Base-by-base conservation (phyloP, 2,329 filamentous ascomycete genomes). In the Botrytis hyacinthi region DNA sequence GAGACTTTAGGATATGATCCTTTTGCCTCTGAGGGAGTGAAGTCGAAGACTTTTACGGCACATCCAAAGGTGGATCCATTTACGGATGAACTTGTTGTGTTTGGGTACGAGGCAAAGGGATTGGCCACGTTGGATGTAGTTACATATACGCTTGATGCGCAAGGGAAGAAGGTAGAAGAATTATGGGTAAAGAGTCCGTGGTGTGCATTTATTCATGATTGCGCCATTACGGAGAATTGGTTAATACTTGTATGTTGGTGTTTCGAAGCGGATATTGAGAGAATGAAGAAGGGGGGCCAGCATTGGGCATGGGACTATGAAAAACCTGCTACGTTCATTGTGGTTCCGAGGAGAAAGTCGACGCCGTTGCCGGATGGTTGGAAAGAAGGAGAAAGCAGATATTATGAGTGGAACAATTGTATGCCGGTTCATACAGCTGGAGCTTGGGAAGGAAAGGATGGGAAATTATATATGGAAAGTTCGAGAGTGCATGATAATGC, bases 301-400 rank as follows among this genome's bases (percentile, higher is more conserved):
- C 85, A 87, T 78, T 87, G 85, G 80, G 84, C 84, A 0, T 86
- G 85, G 85, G 84, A 86, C 66, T 84, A 86, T 1, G 80, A 86
- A 10, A 85, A 87, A 76, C 85, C 87, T 75, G 86, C 87, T 76
- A 86, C 84, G 80, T 88, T 88, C 74, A 86, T 85, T 0, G 80
- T 88, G 9, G 85, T 87, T 3, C 86, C 86, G 10, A 81, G 86
- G 10, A 78, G 84, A 1, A 83, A 83, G 3, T 86, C 51, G 22
- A 60, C 48, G 16, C 40, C 37, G 1, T 67, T 67, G 46, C 63
- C 63, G 0, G 63, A 51, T 8, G 63, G 63, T 0, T 67, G 46
- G 46, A 35, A 44, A 37, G 16, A 35, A 18, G 48, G 54, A 12
- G 48, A 70, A 26, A 61, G 48, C 18, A 70, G 67, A n/a, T 70